Conservation (phyloP, 331 rosid species). For the Quercus phellos region DNA sequence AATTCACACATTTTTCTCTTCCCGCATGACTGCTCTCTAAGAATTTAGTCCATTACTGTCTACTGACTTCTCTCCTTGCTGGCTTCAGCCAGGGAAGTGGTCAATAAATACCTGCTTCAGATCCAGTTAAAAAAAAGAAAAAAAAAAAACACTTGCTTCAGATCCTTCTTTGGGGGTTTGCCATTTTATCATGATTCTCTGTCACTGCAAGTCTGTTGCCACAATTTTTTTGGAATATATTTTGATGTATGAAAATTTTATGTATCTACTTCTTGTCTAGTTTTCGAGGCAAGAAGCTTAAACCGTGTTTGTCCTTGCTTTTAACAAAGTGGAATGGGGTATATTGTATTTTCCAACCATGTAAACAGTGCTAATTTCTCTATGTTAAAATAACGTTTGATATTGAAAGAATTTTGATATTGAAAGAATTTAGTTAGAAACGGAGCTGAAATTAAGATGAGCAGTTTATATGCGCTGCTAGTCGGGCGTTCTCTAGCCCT, state of each 20-base stretch:
- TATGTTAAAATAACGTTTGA: too few relatives aligned
- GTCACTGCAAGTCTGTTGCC: background rate
- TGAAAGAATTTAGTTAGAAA: too few relatives aligned
- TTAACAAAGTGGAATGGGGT: background rate
- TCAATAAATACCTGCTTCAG: background rate
- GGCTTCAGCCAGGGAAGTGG: background rate
- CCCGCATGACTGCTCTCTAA: background rate
- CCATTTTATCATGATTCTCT: background rate
- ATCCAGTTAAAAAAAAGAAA: background rate
- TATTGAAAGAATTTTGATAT: too few relatives aligned
- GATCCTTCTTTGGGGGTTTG: background rate
- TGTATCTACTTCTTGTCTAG: background rate
- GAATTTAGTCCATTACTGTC: background rate
- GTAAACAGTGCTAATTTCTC: too few relatives aligned
- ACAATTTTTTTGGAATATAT: background rate
- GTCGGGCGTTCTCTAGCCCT: too few relatives aligned
- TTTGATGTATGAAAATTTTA: background rate
- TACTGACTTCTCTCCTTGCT: background rate
- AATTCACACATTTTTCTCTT: background rate
- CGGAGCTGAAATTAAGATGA: too few relatives aligned
- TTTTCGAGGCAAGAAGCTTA: background rate
- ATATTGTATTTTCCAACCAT: background rate
- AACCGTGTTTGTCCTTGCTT: background rate
- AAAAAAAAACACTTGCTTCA: background rate
- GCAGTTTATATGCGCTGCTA: too few relatives aligned